These are phyloP conservation scores for Ogataea saltuana DNA, from an alignment of 805 yeast genomes.

Conservation along the genomic window DNA sequence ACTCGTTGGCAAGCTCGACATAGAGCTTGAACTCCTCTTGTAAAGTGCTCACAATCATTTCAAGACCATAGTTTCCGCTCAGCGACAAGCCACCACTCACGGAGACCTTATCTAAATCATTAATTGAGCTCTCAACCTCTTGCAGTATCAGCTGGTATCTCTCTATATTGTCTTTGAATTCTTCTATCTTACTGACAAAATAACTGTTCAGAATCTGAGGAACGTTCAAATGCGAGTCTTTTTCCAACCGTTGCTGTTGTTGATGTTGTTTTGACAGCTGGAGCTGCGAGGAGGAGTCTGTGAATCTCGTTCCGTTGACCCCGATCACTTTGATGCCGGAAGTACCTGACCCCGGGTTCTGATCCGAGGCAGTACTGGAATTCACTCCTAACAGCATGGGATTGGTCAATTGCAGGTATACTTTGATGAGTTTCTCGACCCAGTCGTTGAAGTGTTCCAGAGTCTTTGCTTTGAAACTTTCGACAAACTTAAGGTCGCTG, in stretches of 20 bases:
- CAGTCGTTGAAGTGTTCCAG: slow-evolving; percentile 39
- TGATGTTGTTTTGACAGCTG: slow-evolving; percentile 28
- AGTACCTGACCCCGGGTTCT: slow-evolving; percentile 23
- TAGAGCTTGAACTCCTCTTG: slow-evolving; percentile 68
- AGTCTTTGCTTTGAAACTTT: slow-evolving; percentile 43
- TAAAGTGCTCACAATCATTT: slow-evolving; percentile 57
- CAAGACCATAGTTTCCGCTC: slow-evolving; percentile 42
- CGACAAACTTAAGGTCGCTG: slow-evolving; percentile 48
- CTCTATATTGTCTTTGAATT: slow-evolving; percentile 46
- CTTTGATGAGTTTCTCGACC: slow-evolving; percentile 40
- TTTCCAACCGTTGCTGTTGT: slow-evolving; percentile 40
- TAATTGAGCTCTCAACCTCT: slow-evolving; percentile 63
- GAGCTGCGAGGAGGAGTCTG: slow-evolving; percentile 15
- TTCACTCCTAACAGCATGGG: slow-evolving; percentile 32
- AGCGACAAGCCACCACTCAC: slow-evolving; percentile 30
- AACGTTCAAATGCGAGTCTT: slow-evolving; percentile 45
- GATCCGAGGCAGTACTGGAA: slow-evolving; percentile 22
- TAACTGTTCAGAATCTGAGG: slow-evolving; percentile 52
- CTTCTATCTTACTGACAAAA: slow-evolving; percentile 47
- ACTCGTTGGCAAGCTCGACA: slow-evolving; percentile 72
- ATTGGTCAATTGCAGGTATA: slow-evolving; percentile 38
- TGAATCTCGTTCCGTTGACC: slow-evolving; percentile 33
- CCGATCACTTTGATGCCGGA: slow-evolving; percentile 32
- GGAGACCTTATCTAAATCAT: slow-evolving; percentile 53
- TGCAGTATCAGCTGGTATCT: slow-evolving; percentile 48